phyloP scores from a whole-genome alignment of 140 eudicot species.

The Flaveria floridana region DNA sequence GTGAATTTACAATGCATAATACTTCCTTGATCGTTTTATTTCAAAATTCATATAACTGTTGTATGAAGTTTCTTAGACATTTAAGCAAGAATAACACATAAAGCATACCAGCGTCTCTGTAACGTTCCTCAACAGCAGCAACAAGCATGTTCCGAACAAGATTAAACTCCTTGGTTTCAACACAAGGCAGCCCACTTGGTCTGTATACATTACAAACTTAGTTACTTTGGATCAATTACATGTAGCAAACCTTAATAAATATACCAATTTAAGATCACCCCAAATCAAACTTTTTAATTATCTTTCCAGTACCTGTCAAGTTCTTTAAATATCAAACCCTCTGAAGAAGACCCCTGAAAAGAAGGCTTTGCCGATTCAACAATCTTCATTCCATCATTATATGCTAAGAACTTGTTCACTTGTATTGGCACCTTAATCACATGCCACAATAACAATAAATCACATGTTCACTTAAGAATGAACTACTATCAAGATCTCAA shows the following conservation, averaged over 20 bases:
- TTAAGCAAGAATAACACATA: neutral
- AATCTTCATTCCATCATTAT: constrained; percentile 76
- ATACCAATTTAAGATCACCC: neutral
- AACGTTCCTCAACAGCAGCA: constrained; percentile 87
- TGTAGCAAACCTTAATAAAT: neutral
- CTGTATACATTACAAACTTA: constrained; percentile 39
- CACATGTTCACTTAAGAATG: neutral
- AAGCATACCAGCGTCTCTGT: constrained; percentile 59
- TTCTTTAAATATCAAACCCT: constrained; percentile 53
- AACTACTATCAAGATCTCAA: neutral
- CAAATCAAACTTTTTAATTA: neutral
- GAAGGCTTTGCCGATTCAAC: constrained; percentile 62
- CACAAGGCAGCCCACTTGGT: constrained; percentile 71
- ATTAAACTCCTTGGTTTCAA: constrained; percentile 70
- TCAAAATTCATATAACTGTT: neutral
- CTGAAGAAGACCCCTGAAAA: constrained; percentile 41
- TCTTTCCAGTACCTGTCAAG: constrained; percentile 56
- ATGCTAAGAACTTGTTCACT: constrained; percentile 78
- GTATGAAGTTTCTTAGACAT: neutral
- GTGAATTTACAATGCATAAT: neutral
- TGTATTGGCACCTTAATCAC: constrained; percentile 77
- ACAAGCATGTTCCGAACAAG: constrained; percentile 74
- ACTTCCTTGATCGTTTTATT: neutral
- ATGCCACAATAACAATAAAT: too few species aligned
- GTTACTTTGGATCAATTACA: constrained; percentile 11